Conservation (phyloP, 2,329 filamentous ascomycete genomes). For the Pseudopithomyces maydicus region DNA sequence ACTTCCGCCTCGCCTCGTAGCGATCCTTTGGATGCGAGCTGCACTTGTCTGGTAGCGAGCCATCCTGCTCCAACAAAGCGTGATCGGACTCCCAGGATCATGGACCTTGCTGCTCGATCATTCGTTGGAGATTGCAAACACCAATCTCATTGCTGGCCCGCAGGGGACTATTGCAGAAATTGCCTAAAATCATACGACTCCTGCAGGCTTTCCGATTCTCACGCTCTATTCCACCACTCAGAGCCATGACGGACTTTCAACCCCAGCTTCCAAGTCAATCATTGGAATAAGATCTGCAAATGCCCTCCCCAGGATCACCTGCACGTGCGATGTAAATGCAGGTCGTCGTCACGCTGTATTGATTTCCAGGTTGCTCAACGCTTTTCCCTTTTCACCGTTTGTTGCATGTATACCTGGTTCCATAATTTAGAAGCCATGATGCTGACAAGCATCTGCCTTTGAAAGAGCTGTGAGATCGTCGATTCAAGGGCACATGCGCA, state of each 20-base stretch:
- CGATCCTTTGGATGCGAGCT: conserved; percentile 2
- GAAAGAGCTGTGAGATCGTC: conserved; percentile 4
- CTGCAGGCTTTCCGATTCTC: conserved; percentile 29
- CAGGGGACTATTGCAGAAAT: conserved; percentile 26
- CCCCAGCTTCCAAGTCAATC: conserved; percentile 24
- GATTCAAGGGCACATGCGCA: conserved; percentile 12
- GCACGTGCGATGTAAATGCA: conserved; percentile 25
- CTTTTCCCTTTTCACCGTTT: conserved; percentile 12
- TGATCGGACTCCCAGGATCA: conserved; percentile 3
- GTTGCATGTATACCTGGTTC: conserved; percentile 6
- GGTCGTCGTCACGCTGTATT: conserved; percentile 24
- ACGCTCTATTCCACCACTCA: conserved; percentile 36
- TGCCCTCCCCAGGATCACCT: conserved; percentile 13
- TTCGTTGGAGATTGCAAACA: conserved; percentile 14
- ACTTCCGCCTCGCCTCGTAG: conserved; percentile 3
- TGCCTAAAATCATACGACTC: conserved; percentile 33
- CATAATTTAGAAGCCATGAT: neutral
- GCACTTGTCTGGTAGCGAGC: conserved; percentile 10
- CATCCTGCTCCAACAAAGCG: conserved; percentile 3
- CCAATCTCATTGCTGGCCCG: conserved; percentile 14
- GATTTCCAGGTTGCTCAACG: conserved; percentile 18
- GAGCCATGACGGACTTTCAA: conserved; percentile 11
- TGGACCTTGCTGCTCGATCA: conserved; percentile 16
- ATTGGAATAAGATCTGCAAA: conserved; percentile 30
- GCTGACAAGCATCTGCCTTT: neutral